These are phyloP conservation scores for Leccinellum rugosiceps DNA, from an alignment of 768 basidiomycete species.

Conservation along the genomic window DNA sequence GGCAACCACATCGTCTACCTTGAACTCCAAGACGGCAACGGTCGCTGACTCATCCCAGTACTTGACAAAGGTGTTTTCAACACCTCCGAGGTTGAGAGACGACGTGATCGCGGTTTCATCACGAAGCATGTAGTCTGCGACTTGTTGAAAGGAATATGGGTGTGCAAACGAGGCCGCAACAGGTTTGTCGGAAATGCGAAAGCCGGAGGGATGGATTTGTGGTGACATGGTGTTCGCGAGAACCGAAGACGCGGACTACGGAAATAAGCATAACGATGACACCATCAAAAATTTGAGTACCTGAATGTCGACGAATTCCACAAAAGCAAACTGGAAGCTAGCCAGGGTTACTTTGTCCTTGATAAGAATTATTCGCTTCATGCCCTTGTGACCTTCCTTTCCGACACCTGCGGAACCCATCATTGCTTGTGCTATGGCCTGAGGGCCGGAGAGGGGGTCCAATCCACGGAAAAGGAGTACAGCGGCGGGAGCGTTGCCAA, in stretches of 20 bases:
- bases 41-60: conserved; percentile 94
- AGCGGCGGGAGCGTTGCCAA: conserved; percentile 79
- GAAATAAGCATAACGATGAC: conserved; percentile 8
- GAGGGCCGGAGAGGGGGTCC: conserved; percentile 82
- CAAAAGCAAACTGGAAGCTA: conserved; percentile 92
- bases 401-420: conserved; percentile 74
- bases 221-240: conserved; percentile 87
- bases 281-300: conserved; percentile 38
- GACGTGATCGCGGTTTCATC: conserved; percentile 77
- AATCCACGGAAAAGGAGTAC: conserved; percentile 89
- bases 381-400: conserved; percentile 78
- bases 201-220: conserved; percentile 86
- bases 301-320: conserved; percentile 83
- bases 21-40: conserved; percentile 71
- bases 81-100: conserved; percentile 65
- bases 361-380: conserved; percentile 84
- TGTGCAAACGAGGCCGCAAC: conserved; percentile 93
- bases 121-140: conserved; percentile 67
- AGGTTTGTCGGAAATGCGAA: conserved; percentile 84
- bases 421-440: conserved; percentile 84
- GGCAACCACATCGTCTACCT: conserved; percentile 58
- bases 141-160: conserved; percentile 83
- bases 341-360: conserved; percentile 85
- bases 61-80: conserved; percentile 69
- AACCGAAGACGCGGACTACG: conserved; percentile 76